Evolutionary conservation across 768 basidiomycete species (phyloP).

Genomic region (Lactarius psammicola): DNA sequence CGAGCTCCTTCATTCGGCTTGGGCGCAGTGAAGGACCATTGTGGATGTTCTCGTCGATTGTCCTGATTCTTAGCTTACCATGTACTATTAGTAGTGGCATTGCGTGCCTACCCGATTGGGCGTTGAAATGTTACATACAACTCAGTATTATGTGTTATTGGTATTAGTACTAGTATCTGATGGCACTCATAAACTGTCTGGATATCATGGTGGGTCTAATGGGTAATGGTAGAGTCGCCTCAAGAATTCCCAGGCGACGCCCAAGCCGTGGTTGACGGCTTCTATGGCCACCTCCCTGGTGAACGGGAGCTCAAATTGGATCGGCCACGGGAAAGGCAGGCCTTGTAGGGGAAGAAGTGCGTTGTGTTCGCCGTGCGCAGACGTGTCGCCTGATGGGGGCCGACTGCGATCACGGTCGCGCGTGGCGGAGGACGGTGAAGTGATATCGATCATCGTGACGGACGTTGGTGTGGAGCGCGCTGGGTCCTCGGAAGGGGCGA

Average conservation of each 20-base stretch:
- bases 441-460: slow-evolving; percentile 28
- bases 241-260: slow-evolving; percentile 48
- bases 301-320: slow-evolving; percentile 39
- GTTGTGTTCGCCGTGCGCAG: slow-evolving; percentile 22
- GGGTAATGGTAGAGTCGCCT: slow-evolving; percentile 57
- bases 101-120: background rate
- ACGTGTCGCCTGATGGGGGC: slow-evolving; percentile 33
- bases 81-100: slow-evolving; percentile 14
- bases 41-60: background rate
- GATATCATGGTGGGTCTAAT: slow-evolving; percentile 45
- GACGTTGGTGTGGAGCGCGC: background rate
- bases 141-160: background rate
- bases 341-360: slow-evolving; percentile 33
- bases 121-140: background rate
- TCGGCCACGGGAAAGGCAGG: slow-evolving; percentile 34
- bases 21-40: slow-evolving; percentile 42
- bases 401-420: slow-evolving; percentile 30
- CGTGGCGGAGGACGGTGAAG: slow-evolving; percentile 14
- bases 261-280: slow-evolving; percentile 42
- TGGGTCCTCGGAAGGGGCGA: background rate
- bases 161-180: slow-evolving; percentile 11
- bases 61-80: background rate
- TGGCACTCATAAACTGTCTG: background rate
- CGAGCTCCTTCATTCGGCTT: slow-evolving; percentile 58
- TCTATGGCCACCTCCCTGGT: slow-evolving; percentile 33